phyloP scores from a whole-genome alignment of 1,139 yeast genomes.

The Blastobotrys serpentis region DNA sequence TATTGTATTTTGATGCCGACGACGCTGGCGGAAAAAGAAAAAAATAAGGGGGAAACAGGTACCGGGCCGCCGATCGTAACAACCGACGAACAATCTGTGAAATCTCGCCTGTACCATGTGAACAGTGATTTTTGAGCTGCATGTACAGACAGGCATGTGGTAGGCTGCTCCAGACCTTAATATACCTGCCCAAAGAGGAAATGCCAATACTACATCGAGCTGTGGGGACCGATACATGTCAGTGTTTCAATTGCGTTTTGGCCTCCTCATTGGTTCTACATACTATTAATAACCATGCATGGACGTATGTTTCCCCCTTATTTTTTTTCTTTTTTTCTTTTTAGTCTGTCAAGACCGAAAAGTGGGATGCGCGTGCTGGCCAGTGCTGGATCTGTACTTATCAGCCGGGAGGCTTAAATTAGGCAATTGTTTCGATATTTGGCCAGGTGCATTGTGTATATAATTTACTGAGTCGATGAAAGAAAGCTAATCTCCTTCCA shows the following conservation, averaged over 20 bases:
- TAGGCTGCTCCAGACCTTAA: background rate
- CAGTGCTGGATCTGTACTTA: background rate
- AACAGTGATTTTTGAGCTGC: background rate
- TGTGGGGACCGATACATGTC: no score
- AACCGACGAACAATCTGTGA: no score
- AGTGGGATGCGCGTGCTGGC: constrained; percentile 1
- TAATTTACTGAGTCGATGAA: no score
- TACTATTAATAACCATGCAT: background rate
- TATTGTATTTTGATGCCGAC: no score
- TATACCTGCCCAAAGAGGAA: constrained; percentile 1
- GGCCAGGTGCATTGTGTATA: background rate
- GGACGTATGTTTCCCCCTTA: background rate
- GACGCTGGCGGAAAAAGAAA: no score
- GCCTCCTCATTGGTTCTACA: no score
- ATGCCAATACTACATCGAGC: background rate
- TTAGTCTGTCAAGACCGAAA: background rate
- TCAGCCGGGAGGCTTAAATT: background rate
- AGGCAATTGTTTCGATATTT: no score
- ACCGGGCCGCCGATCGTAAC: no score
- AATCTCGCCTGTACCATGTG: background rate
- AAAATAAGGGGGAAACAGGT: no score
- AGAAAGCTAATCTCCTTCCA: no score
- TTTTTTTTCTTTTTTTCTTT: no score
- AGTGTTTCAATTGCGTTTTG: no score
- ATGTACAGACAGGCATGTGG: background rate